A percentile compares a stretch with the other conserved stretches of the same genome.
These are phyloP conservation scores for Umbelopsis sp. DNA, from an alignment of 192 early-diverging fungal genomes.

Conservation along the genomic window DNA sequence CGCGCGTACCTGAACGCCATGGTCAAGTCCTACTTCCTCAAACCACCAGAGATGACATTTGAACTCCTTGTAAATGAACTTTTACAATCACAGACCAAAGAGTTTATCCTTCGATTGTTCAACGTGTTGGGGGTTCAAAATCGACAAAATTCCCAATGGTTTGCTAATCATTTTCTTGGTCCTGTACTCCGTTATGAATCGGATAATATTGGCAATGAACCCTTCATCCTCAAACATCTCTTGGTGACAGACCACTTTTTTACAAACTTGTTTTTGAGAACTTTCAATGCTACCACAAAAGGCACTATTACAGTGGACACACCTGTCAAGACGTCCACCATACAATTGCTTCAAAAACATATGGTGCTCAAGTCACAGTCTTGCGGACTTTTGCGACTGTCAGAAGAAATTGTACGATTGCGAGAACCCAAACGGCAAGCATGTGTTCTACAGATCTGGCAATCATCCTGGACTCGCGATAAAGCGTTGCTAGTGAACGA, in stretches of 20 bases:
- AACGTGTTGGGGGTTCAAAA: background rate
- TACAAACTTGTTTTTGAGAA: conserved; percentile 21
- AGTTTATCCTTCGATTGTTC: conserved; percentile 18
- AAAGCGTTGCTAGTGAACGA: conserved; percentile 5
- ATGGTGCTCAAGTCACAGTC: background rate
- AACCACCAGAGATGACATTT: conserved; percentile 22
- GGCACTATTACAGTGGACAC: background rate
- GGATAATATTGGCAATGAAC: background rate
- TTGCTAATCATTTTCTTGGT: conserved; percentile 27
- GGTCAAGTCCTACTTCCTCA: conserved; percentile 26
- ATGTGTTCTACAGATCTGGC: conserved; percentile 9
- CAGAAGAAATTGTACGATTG: conserved; percentile 26
- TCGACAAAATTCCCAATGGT: conserved; percentile 22
- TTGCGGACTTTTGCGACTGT: conserved; percentile 22
- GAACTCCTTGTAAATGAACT: conserved; percentile 17
- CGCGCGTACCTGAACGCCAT: background rate
- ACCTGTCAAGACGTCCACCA: background rate
- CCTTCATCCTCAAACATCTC: background rate
- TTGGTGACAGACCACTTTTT: conserved; percentile 1
- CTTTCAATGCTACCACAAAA: conserved; percentile 3
- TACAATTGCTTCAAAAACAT: conserved; percentile 11
- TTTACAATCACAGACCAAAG: conserved; percentile 19
- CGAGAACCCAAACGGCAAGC: background rate
- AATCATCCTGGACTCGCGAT: background rate
- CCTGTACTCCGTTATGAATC: conserved; percentile 2